Percentiles rank a stretch among this genome's conserved stretches.
Conservation (phyloP, 352 stramenopile genomes). For the Phytophthora vignae region DNA sequence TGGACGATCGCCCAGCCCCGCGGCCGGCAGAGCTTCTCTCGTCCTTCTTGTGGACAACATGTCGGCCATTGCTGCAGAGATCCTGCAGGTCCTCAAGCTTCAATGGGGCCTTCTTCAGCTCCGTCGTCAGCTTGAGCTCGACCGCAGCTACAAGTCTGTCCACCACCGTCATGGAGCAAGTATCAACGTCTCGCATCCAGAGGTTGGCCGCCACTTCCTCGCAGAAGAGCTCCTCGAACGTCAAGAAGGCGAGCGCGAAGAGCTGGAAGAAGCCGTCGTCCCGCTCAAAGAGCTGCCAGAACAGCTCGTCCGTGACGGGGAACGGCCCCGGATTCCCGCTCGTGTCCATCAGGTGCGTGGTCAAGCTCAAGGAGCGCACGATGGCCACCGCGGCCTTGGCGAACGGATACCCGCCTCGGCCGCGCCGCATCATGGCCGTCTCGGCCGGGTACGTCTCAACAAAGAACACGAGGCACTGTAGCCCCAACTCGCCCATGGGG, state of each 20-base stretch:
- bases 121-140: conserved; percentile 45
- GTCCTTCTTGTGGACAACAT: conserved; percentile 35
- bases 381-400: conserved; percentile 63
- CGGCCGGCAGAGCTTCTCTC: conserved; percentile 3
- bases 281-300: conserved; percentile 68
- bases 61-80: conserved; percentile 53
- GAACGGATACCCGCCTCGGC: conserved; percentile 68
- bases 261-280: conserved; percentile 65
- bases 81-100: conserved; percentile 48
- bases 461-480: conserved; percentile 77
- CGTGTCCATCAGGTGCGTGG: conserved; percentile 57
- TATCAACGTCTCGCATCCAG: conserved; percentile 39
- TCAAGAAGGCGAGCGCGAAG: conserved; percentile 67
- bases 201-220: conserved; percentile 52
- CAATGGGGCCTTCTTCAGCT: conserved; percentile 57
- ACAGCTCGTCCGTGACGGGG: conserved; percentile 58
- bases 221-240: conserved; percentile 77
- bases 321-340: conserved; percentile 51
- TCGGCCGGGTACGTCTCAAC: conserved; percentile 65
- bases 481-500: conserved; percentile 62
- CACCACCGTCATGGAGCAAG: conserved; percentile 49
- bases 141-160: conserved; percentile 52
- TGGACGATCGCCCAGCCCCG: conserved; percentile 8
- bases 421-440: conserved; percentile 70
- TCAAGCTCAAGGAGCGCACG: conserved; percentile 56